Base-by-base conservation (phyloP, 805 yeast genomes). In the Candida quercuum region DNA sequence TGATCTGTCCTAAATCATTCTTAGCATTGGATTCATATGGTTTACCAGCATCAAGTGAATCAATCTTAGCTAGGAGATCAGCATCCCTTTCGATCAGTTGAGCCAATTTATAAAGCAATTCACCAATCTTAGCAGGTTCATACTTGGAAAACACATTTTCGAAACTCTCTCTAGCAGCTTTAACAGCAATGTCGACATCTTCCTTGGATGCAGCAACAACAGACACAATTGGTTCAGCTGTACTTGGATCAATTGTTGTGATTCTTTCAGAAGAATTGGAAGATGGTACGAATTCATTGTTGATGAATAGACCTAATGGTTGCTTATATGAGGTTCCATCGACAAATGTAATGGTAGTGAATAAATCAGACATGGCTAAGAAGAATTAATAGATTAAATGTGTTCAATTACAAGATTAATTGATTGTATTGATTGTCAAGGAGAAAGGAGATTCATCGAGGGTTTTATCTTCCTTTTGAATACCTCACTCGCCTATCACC, bases 281-380 rank as follows among this genome's bases (percentile, higher is more conserved):
- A 9, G 85, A 71, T 29, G 64, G 51, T 34, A 82, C 78, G 55
- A 82, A 88, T 60, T 86, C 87, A 61, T 86, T 86, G 68, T 86
- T 82, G 61, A 91, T 88, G 71, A 86, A 91, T 49, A 89, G 66
- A 36, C 96, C 96, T 10, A 82, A 78, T 50, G 96, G 96, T 65
- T 85, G 94, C 35, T 73, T 68, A 55, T 81, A 83, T 18, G 68
- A 63, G 22, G 61, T 53, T 18, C 88, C 88, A 45, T 76, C 79
- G 39, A 89, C 88, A 40, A 80, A 64, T 30, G 89, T 78, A 71
- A 53, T 29, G 19, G 24, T 6, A 6, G 16, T 9, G 29, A 12
- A 26, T 26, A 26, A 13, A 14, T 26, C 29, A 14, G 29, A 15
- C 28, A 25, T 25, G n/a, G n/a, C n/a, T n/a, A n/a, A n/a, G n/a